phyloP scores from a whole-genome alignment of 1,139 yeast species.

The Arxiozyma slooffiae region DNA sequence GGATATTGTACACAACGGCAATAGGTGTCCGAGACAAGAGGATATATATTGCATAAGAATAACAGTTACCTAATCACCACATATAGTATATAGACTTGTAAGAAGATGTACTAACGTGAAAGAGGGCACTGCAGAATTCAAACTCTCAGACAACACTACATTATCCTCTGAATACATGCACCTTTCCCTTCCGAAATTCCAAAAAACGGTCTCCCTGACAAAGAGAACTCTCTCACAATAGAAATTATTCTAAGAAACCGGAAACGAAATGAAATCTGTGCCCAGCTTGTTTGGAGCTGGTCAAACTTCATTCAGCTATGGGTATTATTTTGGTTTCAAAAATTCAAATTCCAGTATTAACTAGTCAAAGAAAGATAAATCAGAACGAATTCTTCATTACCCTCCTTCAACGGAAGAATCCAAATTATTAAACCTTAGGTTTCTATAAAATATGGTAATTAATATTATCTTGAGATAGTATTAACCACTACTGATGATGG shows the following conservation, averaged over 20 bases:
- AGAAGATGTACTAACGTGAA: constrained; percentile 29
- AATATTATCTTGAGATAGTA: constrained; percentile 35
- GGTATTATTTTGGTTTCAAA: constrained; percentile 27
- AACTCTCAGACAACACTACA: constrained; percentile 30
- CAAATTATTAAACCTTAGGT: constrained; percentile 36
- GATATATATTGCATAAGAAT: neutral
- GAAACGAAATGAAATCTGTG: constrained; percentile 65
- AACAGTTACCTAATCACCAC: neutral
- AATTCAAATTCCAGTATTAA: constrained; percentile 30
- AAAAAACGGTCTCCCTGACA: constrained; percentile 2
- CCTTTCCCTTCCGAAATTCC: constrained; percentile 12
- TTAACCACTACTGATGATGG: constrained; percentile 35
- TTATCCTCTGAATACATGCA: constrained; percentile 30
- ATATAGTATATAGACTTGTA: neutral
- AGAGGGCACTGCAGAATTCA: constrained; percentile 31
- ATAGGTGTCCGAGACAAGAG: neutral
- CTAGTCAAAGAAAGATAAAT: constrained; percentile 12
- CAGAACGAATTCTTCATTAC: constrained; percentile 5
- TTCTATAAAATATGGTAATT: constrained; percentile 40
- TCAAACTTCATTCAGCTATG: constrained; percentile 33
- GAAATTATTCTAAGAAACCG: constrained; percentile 56
- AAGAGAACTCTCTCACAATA: constrained; percentile 25
- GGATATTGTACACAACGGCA: neutral
- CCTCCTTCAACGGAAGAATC: constrained; percentile 14
- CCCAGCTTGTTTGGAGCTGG: constrained; percentile 37